Conservation (phyloP, 83 land plant species). For the Diphasiastrum complanatum region DNA sequence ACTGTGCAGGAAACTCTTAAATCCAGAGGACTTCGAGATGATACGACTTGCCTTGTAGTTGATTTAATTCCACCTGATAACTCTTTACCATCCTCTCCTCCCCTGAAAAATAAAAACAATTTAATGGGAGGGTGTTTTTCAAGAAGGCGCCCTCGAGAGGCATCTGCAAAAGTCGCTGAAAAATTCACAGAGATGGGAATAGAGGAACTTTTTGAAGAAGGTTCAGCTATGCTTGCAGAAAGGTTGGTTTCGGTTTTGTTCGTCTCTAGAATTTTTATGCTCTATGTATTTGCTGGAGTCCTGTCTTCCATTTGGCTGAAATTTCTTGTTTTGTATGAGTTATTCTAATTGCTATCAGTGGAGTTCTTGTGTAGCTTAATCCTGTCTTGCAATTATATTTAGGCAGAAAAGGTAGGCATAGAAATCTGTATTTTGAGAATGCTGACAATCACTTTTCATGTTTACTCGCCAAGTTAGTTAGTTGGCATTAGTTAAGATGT, state of each 20-base stretch:
- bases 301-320: too few species aligned
- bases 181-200: slow-evolving; percentile 51
- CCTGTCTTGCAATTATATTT: too few species aligned
- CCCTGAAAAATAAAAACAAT: slow-evolving; percentile 52
- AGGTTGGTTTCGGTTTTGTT: slow-evolving; percentile 33
- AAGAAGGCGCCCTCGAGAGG: slow-evolving; percentile 36
- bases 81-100: slow-evolving; percentile 34
- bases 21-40: slow-evolving; percentile 82
- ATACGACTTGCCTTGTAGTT: slow-evolving; percentile 95
- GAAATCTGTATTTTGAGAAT: too few species aligned
- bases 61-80: slow-evolving; percentile 75
- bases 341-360: too few species aligned
- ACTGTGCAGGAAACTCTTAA: slow-evolving; percentile 66
- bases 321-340: too few species aligned
- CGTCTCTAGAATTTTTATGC: background rate
- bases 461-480: too few species aligned
- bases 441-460: too few species aligned
- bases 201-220: slow-evolving; percentile 89
- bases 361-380: too few species aligned
- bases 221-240: slow-evolving; percentile 82
- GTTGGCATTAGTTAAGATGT: too few species aligned
- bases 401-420: too few species aligned
- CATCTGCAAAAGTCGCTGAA: slow-evolving; percentile 21
- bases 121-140: slow-evolving; percentile 41
- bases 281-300: background rate